These are phyloP conservation scores for Epithemia pelagica DNA, from an alignment of 108 stramenopile genomes.

Conservation along the genomic window DNA sequence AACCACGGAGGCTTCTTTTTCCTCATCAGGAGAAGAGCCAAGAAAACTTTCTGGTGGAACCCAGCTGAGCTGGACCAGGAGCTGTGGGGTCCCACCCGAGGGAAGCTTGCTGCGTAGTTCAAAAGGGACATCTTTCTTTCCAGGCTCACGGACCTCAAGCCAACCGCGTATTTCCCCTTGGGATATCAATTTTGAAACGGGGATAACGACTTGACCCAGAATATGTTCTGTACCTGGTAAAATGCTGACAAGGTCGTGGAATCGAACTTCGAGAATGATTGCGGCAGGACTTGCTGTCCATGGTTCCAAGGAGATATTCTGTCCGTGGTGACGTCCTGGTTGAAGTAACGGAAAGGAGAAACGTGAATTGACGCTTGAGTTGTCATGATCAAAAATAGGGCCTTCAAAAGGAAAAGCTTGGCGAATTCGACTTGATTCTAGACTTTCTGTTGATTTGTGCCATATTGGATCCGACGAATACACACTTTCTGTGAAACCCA, in stretches of 20 bases:
- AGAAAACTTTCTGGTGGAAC: conserved; percentile 11
- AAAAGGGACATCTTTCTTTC: conserved; percentile 18
- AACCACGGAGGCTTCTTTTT: conserved; percentile 31
- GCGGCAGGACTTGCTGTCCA: conserved; percentile 64
- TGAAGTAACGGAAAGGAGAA: conserved; percentile 60
- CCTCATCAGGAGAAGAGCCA: conserved; percentile 5
- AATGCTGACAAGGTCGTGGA: conserved; percentile 52
- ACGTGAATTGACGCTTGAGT: neutral
- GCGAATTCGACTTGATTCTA: conserved; percentile 44
- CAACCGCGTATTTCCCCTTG: conserved; percentile 58
- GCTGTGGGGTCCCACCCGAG: conserved; percentile 20
- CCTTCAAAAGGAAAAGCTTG: conserved; percentile 43
- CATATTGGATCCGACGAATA: conserved; percentile 65
- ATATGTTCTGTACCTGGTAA: conserved; percentile 57
- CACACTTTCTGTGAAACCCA: conserved; percentile 45
- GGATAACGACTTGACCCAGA: conserved; percentile 68
- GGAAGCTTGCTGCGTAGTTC: neutral
- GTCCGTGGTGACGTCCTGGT: conserved; percentile 20
- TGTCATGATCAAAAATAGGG: conserved; percentile 20
- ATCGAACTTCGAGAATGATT: conserved; percentile 61
- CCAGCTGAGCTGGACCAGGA: conserved; percentile 33
- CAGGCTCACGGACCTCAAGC: conserved; percentile 58
- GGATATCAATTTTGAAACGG: conserved; percentile 47
- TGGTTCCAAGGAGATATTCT: conserved; percentile 10
- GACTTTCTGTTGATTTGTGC: conserved; percentile 39